A percentile compares a stretch with the other conserved stretches of the same genome.
These are phyloP conservation scores for Cladosporium halotolerans DNA, from an alignment of 2,329 filamentous ascomycete species.

Conservation along the genomic window DNA sequence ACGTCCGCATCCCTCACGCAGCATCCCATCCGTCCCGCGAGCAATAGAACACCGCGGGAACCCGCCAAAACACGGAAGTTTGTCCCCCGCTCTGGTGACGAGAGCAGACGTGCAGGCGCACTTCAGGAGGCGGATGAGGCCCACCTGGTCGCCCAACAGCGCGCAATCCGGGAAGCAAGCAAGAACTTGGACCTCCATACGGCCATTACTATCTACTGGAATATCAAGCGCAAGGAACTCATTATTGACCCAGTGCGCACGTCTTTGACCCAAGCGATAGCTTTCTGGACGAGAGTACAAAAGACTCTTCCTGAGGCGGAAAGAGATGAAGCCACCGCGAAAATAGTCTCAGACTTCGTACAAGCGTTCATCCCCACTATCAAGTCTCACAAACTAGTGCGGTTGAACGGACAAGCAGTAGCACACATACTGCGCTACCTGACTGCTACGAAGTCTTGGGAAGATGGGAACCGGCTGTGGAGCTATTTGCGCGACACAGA, in stretches of 20 bases:
- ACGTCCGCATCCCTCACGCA: not conserved
- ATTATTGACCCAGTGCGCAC: not conserved
- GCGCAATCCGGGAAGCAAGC: not conserved
- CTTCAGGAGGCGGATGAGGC: not conserved
- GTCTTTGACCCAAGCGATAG: not conserved
- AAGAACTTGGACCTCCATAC: not conserved
- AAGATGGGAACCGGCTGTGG: constrained; percentile 40
- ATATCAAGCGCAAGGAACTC: not conserved
- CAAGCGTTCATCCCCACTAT: no score
- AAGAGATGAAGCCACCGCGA: not conserved
- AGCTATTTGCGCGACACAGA: constrained; percentile 40
- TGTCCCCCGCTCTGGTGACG: no score
- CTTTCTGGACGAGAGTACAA: not conserved
- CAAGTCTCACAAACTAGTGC: no score
- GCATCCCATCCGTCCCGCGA: no score
- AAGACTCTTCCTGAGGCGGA: not conserved
- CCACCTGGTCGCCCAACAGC: not conserved
- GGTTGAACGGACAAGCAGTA: no score
- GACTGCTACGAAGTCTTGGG: constrained; percentile 18
- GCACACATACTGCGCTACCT: not conserved
- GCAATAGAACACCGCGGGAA: no score
- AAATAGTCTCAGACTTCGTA: no score
- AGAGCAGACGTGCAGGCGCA: no score
- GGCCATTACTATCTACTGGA: not conserved
- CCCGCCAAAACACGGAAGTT: no score